Evolutionary conservation across 202 grass and related monocot genomes (phyloP).

Genomic region (Cymbopogon flexuosus): DNA sequence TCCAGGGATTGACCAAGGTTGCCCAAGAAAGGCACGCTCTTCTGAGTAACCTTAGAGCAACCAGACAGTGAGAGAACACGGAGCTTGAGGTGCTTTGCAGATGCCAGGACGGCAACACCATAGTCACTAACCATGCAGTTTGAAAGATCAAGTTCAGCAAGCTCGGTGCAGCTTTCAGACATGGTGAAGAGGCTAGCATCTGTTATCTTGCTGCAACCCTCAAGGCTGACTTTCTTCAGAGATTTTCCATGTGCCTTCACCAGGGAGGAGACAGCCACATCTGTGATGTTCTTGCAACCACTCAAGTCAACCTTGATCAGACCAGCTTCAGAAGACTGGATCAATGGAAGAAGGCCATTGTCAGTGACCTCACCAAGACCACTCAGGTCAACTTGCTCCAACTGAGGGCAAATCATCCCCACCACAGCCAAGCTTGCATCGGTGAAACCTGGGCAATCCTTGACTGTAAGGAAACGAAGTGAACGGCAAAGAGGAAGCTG

Average conservation of each 20-base stretch:
- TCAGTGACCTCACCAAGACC: constrained; percentile 64
- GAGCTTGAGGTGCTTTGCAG: constrained; percentile 60
- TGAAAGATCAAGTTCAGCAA: constrained; percentile 81
- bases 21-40: constrained; percentile 59
- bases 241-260: constrained; percentile 72
- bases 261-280: constrained; percentile 50
- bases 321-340: constrained; percentile 45
- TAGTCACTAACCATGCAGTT: constrained; percentile 62
- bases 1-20: constrained; percentile 66
- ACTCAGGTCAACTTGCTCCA: constrained; percentile 79
- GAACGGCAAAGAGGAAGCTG: constrained; percentile 65
- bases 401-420: constrained; percentile 79
- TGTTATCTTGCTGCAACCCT: constrained; percentile 84
- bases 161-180: constrained; percentile 51
- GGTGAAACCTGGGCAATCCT: constrained; percentile 73
- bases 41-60: constrained; percentile 63
- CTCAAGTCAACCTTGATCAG: constrained; percentile 75
- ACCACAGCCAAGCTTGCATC: constrained; percentile 71
- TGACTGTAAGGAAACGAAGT: constrained; percentile 72
- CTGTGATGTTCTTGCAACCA: constrained; percentile 76
- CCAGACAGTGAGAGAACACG: constrained; percentile 69
- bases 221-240: constrained; percentile 67
- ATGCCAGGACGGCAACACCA: constrained; percentile 60
- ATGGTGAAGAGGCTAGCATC: constrained; percentile 62
- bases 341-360: constrained; percentile 60